Evolutionary conservation across 306 rosid genomes (phyloP), one percentile per base, ranked within the genome.

Genomic region (Castanea crenata): DNA sequence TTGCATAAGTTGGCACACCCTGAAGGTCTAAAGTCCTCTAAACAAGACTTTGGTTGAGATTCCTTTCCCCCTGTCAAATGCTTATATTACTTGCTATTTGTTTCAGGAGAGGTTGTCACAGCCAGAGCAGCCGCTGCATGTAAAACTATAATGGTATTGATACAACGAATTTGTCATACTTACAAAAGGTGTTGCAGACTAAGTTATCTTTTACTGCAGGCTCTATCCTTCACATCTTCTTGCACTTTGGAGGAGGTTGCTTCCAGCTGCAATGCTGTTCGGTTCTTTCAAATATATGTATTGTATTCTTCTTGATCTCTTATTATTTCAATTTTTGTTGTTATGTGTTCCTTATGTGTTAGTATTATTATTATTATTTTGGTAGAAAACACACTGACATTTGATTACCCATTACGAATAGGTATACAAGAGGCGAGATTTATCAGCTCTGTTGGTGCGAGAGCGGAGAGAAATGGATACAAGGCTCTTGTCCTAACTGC

Each of bases 201-300:
- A 55, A 78, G 13, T 15, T 27, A 13, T 73, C 10, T 74, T 73
- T 69, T 64, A 1, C 74, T 55, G 44, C 49, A 91, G 92, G 78
- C 87, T 61, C 57, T 89, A 29, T 91, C 96, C 52, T 79, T 41
- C 62, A 11, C 51, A 34, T 86, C 93, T 16, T 81, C 86, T 65
- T 83, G 89, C 84, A 83, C 90, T 0, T 63, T 91, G 35, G 93
- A 91, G 46, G 46, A 41, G 11, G 46, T 41, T 8, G 46, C 46
- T 41, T 41, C 46, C 11, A 41, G 46, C 46, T 87, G 96, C 87
- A 76, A 86, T 38, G 90, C 96, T 73, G 84, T 89, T 82, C 88
- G 88, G 75, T 91, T 91, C 89, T 87, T 86, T 82, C 96, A 91
- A 54, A 80, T 91, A 88, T 91, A 89, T 86, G 93, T 81, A 91